Conservation (phyloP, 257 asterid genomes). For the Solanum ahanhuiri region DNA sequence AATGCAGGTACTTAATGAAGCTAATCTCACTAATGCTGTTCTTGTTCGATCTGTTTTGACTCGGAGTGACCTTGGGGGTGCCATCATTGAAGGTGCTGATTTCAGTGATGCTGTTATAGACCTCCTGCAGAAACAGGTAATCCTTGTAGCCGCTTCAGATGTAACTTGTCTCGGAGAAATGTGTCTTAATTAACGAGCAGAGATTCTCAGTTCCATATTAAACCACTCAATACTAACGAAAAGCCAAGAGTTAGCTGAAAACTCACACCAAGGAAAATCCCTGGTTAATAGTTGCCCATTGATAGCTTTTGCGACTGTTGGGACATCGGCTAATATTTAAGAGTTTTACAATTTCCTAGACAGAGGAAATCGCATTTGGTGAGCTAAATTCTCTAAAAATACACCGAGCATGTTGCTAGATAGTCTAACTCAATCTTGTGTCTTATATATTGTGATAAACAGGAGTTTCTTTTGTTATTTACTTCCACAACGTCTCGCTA, state of each 20-base stretch:
- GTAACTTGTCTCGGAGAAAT: neutral
- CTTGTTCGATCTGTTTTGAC: slow-evolving; percentile 83
- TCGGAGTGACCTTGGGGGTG: slow-evolving; percentile 92
- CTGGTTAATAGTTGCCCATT: neutral
- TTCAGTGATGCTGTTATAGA: slow-evolving; percentile 93
- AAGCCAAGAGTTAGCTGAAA: neutral
- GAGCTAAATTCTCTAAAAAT: neutral
- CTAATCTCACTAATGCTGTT: slow-evolving; percentile 83
- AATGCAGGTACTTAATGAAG: slow-evolving; percentile 77
- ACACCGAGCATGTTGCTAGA: neutral
- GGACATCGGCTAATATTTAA: neutral
- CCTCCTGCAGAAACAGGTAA: slow-evolving; percentile 82
- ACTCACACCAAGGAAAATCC: neutral
- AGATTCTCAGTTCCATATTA: neutral
- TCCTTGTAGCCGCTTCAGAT: neutral
- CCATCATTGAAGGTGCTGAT: slow-evolving; percentile 78
- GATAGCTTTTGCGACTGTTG: neutral
- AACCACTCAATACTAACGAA: neutral
- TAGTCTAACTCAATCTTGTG: neutral
- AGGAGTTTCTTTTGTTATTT: neutral
- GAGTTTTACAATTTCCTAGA: neutral
- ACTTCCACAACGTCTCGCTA: neutral
- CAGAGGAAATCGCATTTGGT: neutral
- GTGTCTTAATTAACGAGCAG: neutral
- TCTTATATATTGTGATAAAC: neutral